Evolutionary conservation across 2,329 filamentous ascomycete genomes (phyloP), one percentile per base, ranked within the genome.

Genomic region (Arachnomyces sp.): DNA sequence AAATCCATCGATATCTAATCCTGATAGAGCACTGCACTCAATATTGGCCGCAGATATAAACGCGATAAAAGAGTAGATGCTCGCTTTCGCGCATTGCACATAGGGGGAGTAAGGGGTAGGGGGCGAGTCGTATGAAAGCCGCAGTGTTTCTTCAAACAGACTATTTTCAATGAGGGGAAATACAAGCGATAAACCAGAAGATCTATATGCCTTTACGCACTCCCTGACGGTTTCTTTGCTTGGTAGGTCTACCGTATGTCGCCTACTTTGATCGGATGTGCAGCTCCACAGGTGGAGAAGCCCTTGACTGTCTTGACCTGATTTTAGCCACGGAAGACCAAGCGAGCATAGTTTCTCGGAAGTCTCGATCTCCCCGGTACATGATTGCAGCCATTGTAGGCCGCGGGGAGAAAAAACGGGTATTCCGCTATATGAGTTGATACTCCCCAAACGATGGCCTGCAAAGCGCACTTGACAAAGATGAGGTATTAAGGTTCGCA

Each of bases 91-190:
- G 18, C 58, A 25, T 59, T 2, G 63, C 52, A 2, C 49, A 41
- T 54, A 58, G 45, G 28, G 31, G 58, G 30, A 5, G 52, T 43
- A 7, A 44, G 25, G 2, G 43, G 6, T 37, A 40, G 4, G 44
- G 34, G 43, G 35, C 1, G 59, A 47, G 2, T 55, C 45, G 44
- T 76, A 77, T 0, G 72, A 74, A 0, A 56, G 28, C 0, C 60
- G 52, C 13, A 74, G 60, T 0, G 67, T 74, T 2, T 66, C 55
- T 9, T 55, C 45, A 40, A 76, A 76, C 0, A 76, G 50, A 0
- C 63, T 55, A 0, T 50, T 44, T 40, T 77, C 71, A 2, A 76
- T 48, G 1, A 73, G 25, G 0, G 74, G 74, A 29, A 77, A 75
- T 0, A 70, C 53, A 0, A 66, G 57, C 7, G 61, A 60, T 41